phyloP scores from a whole-genome alignment of 2,329 filamentous ascomycete genomes.

The Talaromyces amestolkiae region DNA sequence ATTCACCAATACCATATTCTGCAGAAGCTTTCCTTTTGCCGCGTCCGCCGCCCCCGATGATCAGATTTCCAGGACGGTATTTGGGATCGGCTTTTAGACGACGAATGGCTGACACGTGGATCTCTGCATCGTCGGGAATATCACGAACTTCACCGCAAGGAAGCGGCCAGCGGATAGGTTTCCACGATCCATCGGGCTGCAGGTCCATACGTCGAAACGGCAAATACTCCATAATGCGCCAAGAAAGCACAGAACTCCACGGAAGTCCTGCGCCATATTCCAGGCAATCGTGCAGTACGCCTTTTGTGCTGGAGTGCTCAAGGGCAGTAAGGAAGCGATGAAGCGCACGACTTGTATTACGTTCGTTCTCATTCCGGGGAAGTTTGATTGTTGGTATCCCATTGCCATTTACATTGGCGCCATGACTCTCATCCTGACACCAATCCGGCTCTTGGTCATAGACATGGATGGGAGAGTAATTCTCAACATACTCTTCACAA shows the following conservation, averaged over 20 bases:
- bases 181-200: slow-evolving; percentile 69
- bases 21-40: slow-evolving; percentile 62
- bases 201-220: slow-evolving; percentile 81
- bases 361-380: slow-evolving; percentile 21
- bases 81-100: slow-evolving; percentile 62
- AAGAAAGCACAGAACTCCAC: slow-evolving; percentile 58
- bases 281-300: slow-evolving; percentile 68
- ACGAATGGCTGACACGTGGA: slow-evolving; percentile 72
- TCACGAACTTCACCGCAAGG: slow-evolving; percentile 76
- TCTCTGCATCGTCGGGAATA: slow-evolving; percentile 65
- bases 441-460: slow-evolving; percentile 18
- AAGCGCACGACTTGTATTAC: slow-evolving; percentile 30
- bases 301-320: slow-evolving; percentile 53
- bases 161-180: slow-evolving; percentile 75
- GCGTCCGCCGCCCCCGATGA: slow-evolving; percentile 73
- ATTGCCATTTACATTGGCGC: slow-evolving; percentile 13
- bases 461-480: slow-evolving; percentile 35
- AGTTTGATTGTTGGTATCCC: slow-evolving; percentile 16
- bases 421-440: slow-evolving; percentile 15
- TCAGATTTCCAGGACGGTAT: slow-evolving; percentile 76
- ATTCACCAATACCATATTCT: slow-evolving; percentile 67
- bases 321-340: slow-evolving; percentile 58
- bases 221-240: slow-evolving; percentile 78
- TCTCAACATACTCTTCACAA: slow-evolving; percentile 43
- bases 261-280: slow-evolving; percentile 61